These are phyloP conservation scores for Debaryomyces tyrocola DNA, from an alignment of 805 yeast species.

Conservation along the genomic window DNA sequence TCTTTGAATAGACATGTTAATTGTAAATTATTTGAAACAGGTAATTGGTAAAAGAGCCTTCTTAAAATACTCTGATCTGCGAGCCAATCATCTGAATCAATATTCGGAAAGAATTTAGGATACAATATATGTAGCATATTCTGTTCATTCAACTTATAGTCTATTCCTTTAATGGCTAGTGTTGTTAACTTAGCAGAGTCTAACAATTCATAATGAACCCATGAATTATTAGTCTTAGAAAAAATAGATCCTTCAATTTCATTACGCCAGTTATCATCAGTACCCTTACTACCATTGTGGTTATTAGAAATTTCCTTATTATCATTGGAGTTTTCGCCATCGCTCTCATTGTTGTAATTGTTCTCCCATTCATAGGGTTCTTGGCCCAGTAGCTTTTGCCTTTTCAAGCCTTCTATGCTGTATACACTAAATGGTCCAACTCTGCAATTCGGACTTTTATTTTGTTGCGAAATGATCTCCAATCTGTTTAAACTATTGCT, in stretches of 20 bases:
- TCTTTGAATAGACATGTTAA: slow-evolving; percentile 20
- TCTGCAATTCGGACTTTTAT: slow-evolving; percentile 2
- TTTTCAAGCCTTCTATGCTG: slow-evolving; percentile 1
- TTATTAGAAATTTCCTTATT: not conserved
- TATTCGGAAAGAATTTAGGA: slow-evolving; percentile 44
- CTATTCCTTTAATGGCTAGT: slow-evolving; percentile 40
- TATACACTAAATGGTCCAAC: slow-evolving; percentile 29
- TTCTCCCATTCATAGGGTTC: not conserved
- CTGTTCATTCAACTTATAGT: slow-evolving; percentile 38
- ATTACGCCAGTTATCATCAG: not conserved
- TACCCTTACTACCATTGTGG: not conserved
- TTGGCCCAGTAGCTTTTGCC: not conserved
- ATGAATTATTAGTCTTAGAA: slow-evolving; percentile 26
- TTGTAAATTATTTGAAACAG: slow-evolving; percentile 8
- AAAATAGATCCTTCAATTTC: slow-evolving; percentile 15
- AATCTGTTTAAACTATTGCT: slow-evolving; percentile 35
- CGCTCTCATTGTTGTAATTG: not conserved
- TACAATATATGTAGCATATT: slow-evolving; percentile 44
- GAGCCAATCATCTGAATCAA: slow-evolving; percentile 42
- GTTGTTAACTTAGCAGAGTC: slow-evolving; percentile 40
- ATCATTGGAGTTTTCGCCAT: not conserved
- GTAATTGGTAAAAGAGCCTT: slow-evolving; percentile 12
- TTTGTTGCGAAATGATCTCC: slow-evolving; percentile 15
- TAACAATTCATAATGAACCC: slow-evolving; percentile 36
- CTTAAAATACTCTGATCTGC: slow-evolving; percentile 21